Percentiles rank a stretch among this genome's conserved stretches.
Evolutionary conservation across 1,284 basidiomycete species (phyloP).

Genomic region (Neolentinus lepideus): DNA sequence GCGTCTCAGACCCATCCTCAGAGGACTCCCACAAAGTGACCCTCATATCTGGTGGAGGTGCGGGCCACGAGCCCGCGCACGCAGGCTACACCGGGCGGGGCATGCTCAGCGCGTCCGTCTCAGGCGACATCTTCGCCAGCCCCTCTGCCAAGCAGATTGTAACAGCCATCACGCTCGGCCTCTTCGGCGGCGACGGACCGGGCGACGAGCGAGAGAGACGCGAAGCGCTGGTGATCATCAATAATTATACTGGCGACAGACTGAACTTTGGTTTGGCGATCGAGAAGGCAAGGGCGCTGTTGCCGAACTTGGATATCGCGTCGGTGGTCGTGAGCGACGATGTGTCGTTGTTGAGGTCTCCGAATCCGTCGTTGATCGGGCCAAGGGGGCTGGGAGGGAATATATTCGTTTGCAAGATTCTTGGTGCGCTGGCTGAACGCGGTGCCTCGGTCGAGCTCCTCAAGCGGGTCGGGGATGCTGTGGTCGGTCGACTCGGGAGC

Average conservation of each 20-base stretch:
- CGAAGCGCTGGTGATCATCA: constrained; percentile 73
- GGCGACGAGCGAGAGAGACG: constrained; percentile 1
- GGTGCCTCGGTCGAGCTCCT: constrained; percentile 75
- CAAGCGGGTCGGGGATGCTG: constrained; percentile 60
- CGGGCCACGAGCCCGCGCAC: constrained; percentile 90
- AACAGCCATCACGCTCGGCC: constrained; percentile 41
- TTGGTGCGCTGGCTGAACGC: constrained; percentile 70
- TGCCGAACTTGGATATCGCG: constrained; percentile 32
- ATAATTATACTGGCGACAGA: constrained; percentile 87
- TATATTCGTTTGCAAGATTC: constrained; percentile 88
- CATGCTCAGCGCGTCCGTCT: constrained; percentile 79
- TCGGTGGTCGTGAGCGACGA: constrained; percentile 65
- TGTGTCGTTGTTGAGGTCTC: constrained; percentile 39
- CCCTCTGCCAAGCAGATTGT: constrained; percentile 80
- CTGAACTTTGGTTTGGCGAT: constrained; percentile 91
- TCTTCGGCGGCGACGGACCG: constrained; percentile 11
- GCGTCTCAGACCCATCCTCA: constrained; percentile 38
- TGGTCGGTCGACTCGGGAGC: constrained; percentile 67
- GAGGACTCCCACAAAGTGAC: constrained; percentile 70
- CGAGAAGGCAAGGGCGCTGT: constrained; percentile 50
- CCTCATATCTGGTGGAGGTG: constrained; percentile 84
- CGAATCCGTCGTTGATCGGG: constrained; percentile 34
- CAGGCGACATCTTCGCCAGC: constrained; percentile 84
- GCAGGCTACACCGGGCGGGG: constrained; percentile 67
- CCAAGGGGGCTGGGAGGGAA: constrained; percentile 82